Evolutionary conservation across 495 filamentous ascomycete genomes (phyloP), one percentile per base, ranked within the genome.

Genomic region (Xylaria curta): DNA sequence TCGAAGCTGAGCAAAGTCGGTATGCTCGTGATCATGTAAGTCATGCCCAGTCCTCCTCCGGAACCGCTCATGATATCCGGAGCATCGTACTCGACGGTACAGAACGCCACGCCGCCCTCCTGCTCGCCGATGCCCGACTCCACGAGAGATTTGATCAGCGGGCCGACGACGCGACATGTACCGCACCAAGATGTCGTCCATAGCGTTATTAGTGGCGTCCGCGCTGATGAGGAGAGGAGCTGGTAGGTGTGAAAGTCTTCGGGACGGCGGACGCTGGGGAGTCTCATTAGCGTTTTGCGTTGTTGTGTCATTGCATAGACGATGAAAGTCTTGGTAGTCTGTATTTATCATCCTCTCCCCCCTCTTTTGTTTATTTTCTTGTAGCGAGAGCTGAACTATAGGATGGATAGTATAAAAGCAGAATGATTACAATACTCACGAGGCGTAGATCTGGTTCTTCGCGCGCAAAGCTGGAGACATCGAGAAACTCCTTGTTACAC

Each of bases 1-100:
- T 86, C 86, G 73, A 93, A 93, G 33, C 86, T 84, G 31, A 93
- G 81, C 49, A 94, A 75, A n/a, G 90, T 92, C 28, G 92, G 92
- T 72, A 93, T 81, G 10, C 84, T 84, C 46, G 83, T 90, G 69
- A 93, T 89, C 83, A 87, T 85, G 77, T 90, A 92, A 26, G 82
- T 83, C 60, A 85, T 79, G 2, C 82, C 85, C 56, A 92, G 73
- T 21, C 24, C 49, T 2, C 47, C 46, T 2, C 0, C 47, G 13
- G 12, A 12, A 42, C 8, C 36, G n/a, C 79, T 71, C 79, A 84
- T 83, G 46, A 91, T 82, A 65, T 88, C 87, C 1, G 86, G 85
- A 6, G 86, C 82, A 75, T 93, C 92, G 49, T 87, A 85, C 74
- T 93, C 87, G 28, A 94, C 85, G 66, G 89, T 85, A 47, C 81